phyloP scores from a whole-genome alignment of 768 basidiomycete species.

The Agrocybe chaxingu region DNA sequence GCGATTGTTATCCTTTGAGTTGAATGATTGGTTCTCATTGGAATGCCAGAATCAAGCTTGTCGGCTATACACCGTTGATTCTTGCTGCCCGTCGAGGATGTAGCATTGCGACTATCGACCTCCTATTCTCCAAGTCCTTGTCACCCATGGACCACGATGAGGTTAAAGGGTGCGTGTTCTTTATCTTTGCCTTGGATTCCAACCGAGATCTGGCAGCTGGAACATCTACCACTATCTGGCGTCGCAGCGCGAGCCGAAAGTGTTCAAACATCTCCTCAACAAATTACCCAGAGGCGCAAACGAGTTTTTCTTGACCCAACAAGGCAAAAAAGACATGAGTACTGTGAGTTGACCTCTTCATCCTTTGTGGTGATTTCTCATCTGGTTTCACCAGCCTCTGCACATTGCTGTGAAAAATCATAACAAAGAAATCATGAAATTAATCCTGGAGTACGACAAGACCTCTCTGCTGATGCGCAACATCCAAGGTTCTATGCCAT shows the following conservation, averaged over 20 bases:
- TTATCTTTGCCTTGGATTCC: neutral
- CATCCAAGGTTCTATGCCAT: constrained; percentile 44
- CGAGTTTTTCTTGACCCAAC: constrained; percentile 40
- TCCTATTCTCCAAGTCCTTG: constrained; percentile 43
- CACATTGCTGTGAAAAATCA: constrained; percentile 46
- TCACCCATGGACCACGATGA: constrained; percentile 41
- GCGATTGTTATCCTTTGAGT: constrained; percentile 10
- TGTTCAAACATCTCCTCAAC: constrained; percentile 41
- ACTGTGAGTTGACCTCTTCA: too few relatives aligned
- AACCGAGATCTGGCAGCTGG: constrained; percentile 26
- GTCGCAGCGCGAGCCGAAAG: constrained; percentile 17
- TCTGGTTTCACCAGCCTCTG: constrained; percentile 37
- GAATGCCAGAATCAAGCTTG: constrained; percentile 38
- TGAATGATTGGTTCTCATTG: constrained; percentile 1
- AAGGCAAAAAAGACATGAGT: constrained; percentile 39
- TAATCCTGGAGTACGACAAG: constrained; percentile 36
- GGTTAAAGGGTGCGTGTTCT: constrained; percentile 37
- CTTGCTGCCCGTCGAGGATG: constrained; percentile 33
- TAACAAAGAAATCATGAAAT: constrained; percentile 23
- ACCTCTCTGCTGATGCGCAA: constrained; percentile 37
- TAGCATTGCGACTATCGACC: constrained; percentile 40
- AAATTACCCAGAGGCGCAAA: constrained; percentile 50
- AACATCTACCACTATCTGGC: constrained; percentile 56
- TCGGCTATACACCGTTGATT: constrained; percentile 42
- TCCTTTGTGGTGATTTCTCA: too few relatives aligned